Evolutionary conservation across 1,284 basidiomycete species (phyloP).

Genomic region (Calocybe gambosa): DNA sequence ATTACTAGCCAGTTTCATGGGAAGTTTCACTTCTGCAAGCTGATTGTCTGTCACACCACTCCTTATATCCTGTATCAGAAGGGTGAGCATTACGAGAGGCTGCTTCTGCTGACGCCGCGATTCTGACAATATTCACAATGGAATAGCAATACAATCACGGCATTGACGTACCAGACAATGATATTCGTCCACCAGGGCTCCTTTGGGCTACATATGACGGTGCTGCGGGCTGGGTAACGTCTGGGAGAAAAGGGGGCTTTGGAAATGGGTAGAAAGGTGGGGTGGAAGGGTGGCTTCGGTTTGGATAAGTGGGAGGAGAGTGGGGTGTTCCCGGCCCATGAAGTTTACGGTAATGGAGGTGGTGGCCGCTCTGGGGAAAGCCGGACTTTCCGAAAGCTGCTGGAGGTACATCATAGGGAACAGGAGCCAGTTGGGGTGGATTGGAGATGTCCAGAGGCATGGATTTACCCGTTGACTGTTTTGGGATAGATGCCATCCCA

Average conservation of each 20-base stretch:
- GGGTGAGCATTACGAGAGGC: slow-evolving; percentile 42
- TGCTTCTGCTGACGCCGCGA: slow-evolving; percentile 8
- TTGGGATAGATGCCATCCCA: neutral
- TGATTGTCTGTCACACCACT: slow-evolving; percentile 45
- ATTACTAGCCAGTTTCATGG: slow-evolving; percentile 39
- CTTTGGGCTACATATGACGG: neutral
- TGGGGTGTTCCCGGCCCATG: slow-evolving; percentile 1
- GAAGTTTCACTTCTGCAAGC: slow-evolving; percentile 60
- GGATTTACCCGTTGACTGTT: neutral
- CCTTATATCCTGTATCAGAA: slow-evolving; percentile 60
- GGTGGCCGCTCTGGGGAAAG: slow-evolving; percentile 5
- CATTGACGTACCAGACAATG: slow-evolving; percentile 1
- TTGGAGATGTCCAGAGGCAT: neutral
- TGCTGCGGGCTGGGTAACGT: neutral
- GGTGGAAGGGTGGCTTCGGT: neutral
- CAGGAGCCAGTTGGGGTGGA: neutral
- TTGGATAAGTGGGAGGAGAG: neutral
- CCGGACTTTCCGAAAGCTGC: neutral
- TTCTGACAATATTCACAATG: slow-evolving; percentile 8
- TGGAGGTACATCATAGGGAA: neutral
- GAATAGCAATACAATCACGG: neutral
- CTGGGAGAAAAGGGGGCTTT: neutral
- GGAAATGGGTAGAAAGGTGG: neutral
- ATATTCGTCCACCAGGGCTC: slow-evolving; percentile 4
- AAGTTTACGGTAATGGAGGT: slow-evolving; percentile 14